Conservation (phyloP, 345 rosid species). For the Dipteronia sinensis region DNA sequence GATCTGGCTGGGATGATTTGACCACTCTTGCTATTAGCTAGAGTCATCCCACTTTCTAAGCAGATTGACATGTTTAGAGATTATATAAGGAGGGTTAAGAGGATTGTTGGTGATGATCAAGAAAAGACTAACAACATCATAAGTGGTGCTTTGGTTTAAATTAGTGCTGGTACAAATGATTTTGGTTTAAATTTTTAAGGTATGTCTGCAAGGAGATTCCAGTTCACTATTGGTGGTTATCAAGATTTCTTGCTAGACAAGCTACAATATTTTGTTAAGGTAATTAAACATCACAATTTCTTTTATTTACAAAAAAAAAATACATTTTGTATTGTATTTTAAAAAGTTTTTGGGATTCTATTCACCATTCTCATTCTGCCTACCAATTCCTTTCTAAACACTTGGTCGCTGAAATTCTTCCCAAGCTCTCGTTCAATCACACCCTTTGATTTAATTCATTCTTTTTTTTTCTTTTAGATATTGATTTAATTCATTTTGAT, state of each 20-base stretch:
- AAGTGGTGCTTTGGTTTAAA: constrained; percentile 39
- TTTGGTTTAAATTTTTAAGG: constrained; percentile 46
- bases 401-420: constrained; percentile 22
- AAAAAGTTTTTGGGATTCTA: constrained; percentile 51
- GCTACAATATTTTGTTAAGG: constrained; percentile 34
- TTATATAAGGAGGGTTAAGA: constrained; percentile 37
- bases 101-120: constrained; percentile 33
- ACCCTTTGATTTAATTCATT: too few relatives aligned
- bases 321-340: not conserved
- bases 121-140: constrained; percentile 42
- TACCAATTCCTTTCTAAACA: constrained; percentile 19
- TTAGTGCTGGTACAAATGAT: constrained; percentile 75
- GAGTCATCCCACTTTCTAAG: constrained; percentile 36
- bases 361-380: constrained; percentile 47
- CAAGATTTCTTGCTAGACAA: constrained; percentile 48
- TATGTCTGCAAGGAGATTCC: constrained; percentile 34
- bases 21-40: constrained; percentile 27
- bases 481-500: too few relatives aligned
- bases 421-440: not conserved
- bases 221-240: constrained; percentile 41
- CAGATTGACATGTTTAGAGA: constrained; percentile 44
- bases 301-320: not conserved
- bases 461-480: too few relatives aligned
- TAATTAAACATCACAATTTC: too few relatives aligned
- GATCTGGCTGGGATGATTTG: constrained; percentile 47